Evolutionary conservation across 176 grass and related monocot genomes (phyloP).

Genomic region (Secale cereale): DNA sequence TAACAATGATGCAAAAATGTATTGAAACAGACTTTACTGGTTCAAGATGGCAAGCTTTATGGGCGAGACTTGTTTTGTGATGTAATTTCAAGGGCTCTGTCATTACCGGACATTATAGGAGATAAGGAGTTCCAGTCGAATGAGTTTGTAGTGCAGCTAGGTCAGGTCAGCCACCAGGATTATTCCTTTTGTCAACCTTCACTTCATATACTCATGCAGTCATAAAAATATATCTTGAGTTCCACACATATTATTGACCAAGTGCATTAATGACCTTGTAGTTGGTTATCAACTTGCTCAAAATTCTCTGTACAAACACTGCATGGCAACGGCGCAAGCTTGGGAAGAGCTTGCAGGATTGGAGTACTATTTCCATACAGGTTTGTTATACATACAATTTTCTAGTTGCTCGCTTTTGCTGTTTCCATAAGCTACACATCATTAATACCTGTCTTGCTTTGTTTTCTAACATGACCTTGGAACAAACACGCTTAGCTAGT

Average conservation of each 20-base stretch:
- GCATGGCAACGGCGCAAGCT: constrained; percentile 98
- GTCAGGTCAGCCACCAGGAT: constrained; percentile 66
- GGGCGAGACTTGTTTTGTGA: constrained; percentile 68
- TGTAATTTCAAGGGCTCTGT: constrained; percentile 82
- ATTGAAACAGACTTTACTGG: constrained; percentile 64
- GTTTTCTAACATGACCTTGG: not conserved
- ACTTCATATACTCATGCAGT: not conserved
- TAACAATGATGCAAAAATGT: constrained; percentile 20
- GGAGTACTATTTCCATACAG: constrained; percentile 96
- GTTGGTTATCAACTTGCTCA: constrained; percentile 80
- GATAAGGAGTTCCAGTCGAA: constrained; percentile 93
- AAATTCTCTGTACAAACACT: constrained; percentile 94
- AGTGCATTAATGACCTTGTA: constrained; percentile 39
- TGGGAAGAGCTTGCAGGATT: constrained; percentile 96
- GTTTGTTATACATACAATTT: constrained; percentile 40
- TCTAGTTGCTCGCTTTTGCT: not conserved
- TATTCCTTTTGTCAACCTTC: constrained; percentile 19
- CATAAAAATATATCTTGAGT: constrained; percentile 1
- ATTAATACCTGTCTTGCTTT: not conserved
- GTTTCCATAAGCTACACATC: not conserved
- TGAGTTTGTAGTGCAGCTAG: constrained; percentile 92
- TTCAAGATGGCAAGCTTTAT: constrained; percentile 89
- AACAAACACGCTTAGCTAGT: not conserved
- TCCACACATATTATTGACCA: not conserved
- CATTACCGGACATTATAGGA: constrained; percentile 72